These are phyloP conservation scores for Plantago ovata DNA, from an alignment of 257 asterid species.

Conservation along the genomic window DNA sequence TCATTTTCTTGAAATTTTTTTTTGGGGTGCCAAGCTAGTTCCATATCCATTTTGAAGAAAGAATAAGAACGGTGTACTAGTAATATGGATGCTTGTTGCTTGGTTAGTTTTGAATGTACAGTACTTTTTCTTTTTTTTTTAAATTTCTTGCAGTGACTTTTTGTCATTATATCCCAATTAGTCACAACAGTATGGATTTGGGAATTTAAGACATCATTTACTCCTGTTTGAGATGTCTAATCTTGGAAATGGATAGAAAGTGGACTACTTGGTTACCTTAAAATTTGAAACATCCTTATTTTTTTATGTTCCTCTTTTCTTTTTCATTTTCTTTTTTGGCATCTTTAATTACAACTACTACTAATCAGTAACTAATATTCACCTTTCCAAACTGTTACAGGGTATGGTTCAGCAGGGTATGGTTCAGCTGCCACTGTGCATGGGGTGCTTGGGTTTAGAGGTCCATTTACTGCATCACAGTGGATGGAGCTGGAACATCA, in stretches of 20 bases:
- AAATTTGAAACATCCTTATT: too few species aligned
- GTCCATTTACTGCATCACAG: slow-evolving; percentile 71
- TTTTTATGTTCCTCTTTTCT: too few species aligned
- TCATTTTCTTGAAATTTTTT: slow-evolving; percentile 3
- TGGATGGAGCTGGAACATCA: slow-evolving; percentile 82
- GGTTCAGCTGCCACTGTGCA: slow-evolving; percentile 44
- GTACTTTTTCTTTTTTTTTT: neutral
- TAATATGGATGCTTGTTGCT: too few species aligned
- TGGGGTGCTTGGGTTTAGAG: slow-evolving; percentile 32
- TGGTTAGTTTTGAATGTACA: too few species aligned
- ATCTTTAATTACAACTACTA: neutral
- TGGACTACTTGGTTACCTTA: too few species aligned
- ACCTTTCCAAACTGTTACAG: slow-evolving; percentile 24
- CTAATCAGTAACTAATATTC: neutral
- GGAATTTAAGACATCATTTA: slow-evolving; percentile 1
- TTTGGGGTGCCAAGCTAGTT: too few species aligned
- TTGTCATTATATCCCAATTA: neutral
- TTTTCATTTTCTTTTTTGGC: too few species aligned
- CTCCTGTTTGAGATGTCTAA: neutral
- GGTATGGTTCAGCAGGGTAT: slow-evolving; percentile 40
- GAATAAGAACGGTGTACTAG: too few species aligned
- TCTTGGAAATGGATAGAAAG: neutral
- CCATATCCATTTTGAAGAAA: too few species aligned
- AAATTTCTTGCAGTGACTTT: neutral
- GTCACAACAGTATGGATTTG: neutral